Percentiles rank a stretch among this genome's conserved stretches.
phyloP scores from a whole-genome alignment of 768 basidiomycete genomes.

The Nidularia sp. region DNA sequence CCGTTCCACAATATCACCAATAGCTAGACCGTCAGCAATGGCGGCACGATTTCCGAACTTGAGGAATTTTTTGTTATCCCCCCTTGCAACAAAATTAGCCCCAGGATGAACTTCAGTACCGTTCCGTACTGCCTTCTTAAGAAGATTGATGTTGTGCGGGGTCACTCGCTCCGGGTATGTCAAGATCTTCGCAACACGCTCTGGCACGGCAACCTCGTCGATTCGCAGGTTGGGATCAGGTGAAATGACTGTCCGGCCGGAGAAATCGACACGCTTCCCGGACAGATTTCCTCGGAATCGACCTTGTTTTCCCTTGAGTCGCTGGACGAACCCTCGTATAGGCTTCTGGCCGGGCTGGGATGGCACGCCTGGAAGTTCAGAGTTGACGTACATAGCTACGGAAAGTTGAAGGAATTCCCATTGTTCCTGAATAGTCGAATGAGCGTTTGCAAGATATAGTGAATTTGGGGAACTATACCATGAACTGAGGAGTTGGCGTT shows the following conservation, averaged over 20 bases:
- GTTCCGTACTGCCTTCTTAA: constrained; percentile 78
- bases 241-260: constrained; percentile 96
- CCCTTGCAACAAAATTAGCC: constrained; percentile 88
- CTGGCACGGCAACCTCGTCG: constrained; percentile 97
- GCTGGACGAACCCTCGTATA: constrained; percentile 95
- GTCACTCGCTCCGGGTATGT: constrained; percentile 98
- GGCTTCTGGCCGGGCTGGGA: constrained; percentile 88
- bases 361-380: constrained; percentile 90
- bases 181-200: constrained; percentile 89
- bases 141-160: constrained; percentile 75
- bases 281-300: constrained; percentile 98
- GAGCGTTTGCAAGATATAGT: not conserved
- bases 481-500: constrained; percentile 81
- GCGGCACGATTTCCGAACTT: constrained; percentile 80
- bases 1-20: constrained; percentile 93
- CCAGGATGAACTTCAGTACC: constrained; percentile 92
- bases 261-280: constrained; percentile 98
- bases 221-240: constrained; percentile 99
- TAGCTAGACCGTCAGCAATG: constrained; percentile 75
- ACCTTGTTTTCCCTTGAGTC: constrained; percentile 97
- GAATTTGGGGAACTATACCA: constrained; percentile 41
- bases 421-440: constrained; percentile 62
- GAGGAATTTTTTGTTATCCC: constrained; percentile 84
- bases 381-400: constrained; percentile 98
- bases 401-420: constrained; percentile 97